Percentiles rank a stretch among this genome's conserved stretches.
These are phyloP conservation scores for Jamesozyma spencerorum DNA, from an alignment of 805 yeast species.

Conservation along the genomic window DNA sequence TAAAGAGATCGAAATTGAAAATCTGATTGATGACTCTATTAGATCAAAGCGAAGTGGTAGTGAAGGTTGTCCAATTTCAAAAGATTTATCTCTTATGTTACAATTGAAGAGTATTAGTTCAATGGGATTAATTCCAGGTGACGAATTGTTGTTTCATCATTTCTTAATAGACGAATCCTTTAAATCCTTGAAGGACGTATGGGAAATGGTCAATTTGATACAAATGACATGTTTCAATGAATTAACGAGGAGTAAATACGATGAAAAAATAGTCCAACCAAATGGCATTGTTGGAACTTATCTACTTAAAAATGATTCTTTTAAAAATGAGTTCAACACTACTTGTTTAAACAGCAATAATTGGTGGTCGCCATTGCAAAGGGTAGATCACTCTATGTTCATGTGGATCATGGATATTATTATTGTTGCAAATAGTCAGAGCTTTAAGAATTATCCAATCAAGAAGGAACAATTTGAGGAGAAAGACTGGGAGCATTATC, in stretches of 20 bases:
- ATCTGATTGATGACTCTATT: constrained; percentile 14
- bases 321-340: constrained; percentile 26
- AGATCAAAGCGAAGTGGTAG: constrained; percentile 12
- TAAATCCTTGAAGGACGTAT: constrained; percentile 16
- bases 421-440: constrained; percentile 28
- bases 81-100: constrained; percentile 24
- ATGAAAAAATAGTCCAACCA: constrained; percentile 24
- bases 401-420: constrained; percentile 31
- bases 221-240: constrained; percentile 29
- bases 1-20: constrained; percentile 25
- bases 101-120: constrained; percentile 31
- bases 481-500: constrained; percentile 26
- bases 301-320: constrained; percentile 25
- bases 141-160: constrained; percentile 29
- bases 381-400: constrained; percentile 26
- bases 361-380: constrained; percentile 27
- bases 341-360: constrained; percentile 25
- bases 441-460: constrained; percentile 29
- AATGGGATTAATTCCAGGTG: constrained; percentile 31
- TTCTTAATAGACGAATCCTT: constrained; percentile 19
- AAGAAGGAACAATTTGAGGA: constrained; percentile 14
- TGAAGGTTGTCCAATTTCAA: constrained; percentile 7
- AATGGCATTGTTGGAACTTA: constrained; percentile 29
- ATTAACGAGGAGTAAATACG: constrained; percentile 22
- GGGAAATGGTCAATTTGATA: constrained; percentile 27